phyloP scores from a whole-genome alignment of 2,329 filamentous ascomycete species.

The Lasiodiplodia gonubiensis region DNA sequence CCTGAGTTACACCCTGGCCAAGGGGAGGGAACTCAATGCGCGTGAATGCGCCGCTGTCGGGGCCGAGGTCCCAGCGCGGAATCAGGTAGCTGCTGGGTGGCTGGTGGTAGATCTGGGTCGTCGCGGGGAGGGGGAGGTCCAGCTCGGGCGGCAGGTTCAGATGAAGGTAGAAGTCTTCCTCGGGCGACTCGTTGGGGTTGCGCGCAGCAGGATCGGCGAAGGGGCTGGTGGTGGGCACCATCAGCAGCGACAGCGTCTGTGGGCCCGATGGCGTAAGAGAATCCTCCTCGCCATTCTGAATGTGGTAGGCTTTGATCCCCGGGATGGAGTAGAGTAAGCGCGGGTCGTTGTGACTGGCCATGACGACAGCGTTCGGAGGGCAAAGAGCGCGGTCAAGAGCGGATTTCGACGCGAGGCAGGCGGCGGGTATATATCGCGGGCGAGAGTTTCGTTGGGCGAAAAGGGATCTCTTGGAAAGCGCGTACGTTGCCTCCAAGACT shows the following conservation, averaged over 20 bases:
- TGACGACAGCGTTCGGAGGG: constrained; percentile 35
- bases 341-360: constrained; percentile 60
- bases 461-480: constrained; percentile 1
- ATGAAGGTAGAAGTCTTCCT: constrained; percentile 94
- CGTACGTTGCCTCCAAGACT: constrained; percentile 12
- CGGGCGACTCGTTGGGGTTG: constrained; percentile 57
- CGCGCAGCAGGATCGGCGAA: constrained; percentile 64
- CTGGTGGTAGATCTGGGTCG: constrained; percentile 96
- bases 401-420: background rate
- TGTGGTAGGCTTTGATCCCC: constrained; percentile 89
- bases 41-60: constrained; percentile 87
- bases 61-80: constrained; percentile 90
- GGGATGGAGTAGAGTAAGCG: constrained; percentile 67
- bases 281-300: constrained; percentile 84
- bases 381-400: constrained; percentile 5
- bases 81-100: constrained; percentile 92
- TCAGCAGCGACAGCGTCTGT: constrained; percentile 89
- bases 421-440: constrained; percentile 10
- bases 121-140: constrained; percentile 89
- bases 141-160: constrained; percentile 93
- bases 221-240: constrained; percentile 89
- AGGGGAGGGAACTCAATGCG: constrained; percentile 85
- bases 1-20: constrained; percentile 78
- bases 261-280: constrained; percentile 83
- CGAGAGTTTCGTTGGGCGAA: background rate